phyloP scores from a whole-genome alignment of 495 filamentous ascomycete genomes.

The Hyaloscypha hepaticicola region DNA sequence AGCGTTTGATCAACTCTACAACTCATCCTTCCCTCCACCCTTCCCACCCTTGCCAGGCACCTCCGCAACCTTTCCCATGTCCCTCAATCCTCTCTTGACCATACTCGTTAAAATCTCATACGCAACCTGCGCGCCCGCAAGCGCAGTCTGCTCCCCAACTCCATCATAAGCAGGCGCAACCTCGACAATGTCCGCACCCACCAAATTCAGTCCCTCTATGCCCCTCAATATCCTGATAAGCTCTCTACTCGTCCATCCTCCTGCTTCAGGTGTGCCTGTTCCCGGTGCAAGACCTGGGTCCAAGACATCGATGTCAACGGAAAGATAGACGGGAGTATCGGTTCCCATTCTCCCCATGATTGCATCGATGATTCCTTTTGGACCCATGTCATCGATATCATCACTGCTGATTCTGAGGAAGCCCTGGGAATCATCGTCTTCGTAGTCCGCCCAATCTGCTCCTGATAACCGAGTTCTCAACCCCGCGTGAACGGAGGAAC shows the following conservation, averaged over 20 bases:
- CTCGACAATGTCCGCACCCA: constrained; percentile 81
- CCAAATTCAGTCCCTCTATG: constrained; percentile 66
- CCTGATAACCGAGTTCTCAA: constrained; percentile 71
- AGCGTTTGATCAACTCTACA: constrained; percentile 27
- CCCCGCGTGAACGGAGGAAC: constrained; percentile 72
- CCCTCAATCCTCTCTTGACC: constrained; percentile 62
- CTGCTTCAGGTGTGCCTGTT: constrained; percentile 72
- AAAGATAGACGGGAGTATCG: constrained; percentile 67
- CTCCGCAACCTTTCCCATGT: constrained; percentile 42
- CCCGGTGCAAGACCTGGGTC: constrained; percentile 71
- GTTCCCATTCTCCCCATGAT: constrained; percentile 61
- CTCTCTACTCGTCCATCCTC: constrained; percentile 73
- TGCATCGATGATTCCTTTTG: constrained; percentile 53
- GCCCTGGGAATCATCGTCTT: constrained; percentile 59
- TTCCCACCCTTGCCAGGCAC: constrained; percentile 28
- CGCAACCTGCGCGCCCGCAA: constrained; percentile 78
- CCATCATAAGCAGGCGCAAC: constrained; percentile 86
- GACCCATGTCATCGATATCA: constrained; percentile 68
- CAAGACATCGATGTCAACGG: constrained; percentile 73
- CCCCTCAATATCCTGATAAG: constrained; percentile 69
- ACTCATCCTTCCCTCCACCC: constrained; percentile 42
- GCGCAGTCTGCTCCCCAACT: constrained; percentile 76
- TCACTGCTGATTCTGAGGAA: constrained; percentile 66
- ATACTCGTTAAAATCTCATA: constrained; percentile 82
- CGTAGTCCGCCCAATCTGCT: constrained; percentile 63